These are phyloP conservation scores for Sphagnum tenellum DNA, from an alignment of 225 moss, liverwort and hornwort species.

Conservation along the genomic window DNA sequence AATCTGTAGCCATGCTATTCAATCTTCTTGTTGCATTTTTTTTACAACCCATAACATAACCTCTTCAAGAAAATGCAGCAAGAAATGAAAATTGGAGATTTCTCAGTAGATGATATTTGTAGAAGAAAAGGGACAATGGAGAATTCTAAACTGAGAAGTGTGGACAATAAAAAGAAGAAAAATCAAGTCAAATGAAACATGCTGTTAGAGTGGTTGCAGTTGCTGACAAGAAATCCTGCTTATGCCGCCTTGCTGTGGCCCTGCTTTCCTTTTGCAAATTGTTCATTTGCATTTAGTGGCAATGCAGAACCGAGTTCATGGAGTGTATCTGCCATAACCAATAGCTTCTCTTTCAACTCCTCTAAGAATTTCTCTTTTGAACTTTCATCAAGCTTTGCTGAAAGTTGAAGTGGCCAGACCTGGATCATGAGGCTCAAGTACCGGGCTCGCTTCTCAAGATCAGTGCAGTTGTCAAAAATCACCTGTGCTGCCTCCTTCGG, in stretches of 20 bases:
- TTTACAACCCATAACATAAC: no score
- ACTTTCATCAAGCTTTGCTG: constrained; percentile 34
- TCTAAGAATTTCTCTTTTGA: constrained; percentile 23
- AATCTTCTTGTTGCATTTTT: no score
- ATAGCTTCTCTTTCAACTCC: constrained; percentile 31
- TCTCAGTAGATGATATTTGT: no score
- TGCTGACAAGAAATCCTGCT: constrained; percentile 28
- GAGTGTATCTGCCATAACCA: constrained; percentile 23
- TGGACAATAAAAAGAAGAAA: no score
- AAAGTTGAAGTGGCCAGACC: constrained; percentile 44
- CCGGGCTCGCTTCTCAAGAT: constrained; percentile 24
- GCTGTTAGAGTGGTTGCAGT: constrained; percentile 1
- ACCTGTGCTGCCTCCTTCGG: constrained; percentile 30
- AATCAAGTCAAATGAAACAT: no score
- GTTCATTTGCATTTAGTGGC: constrained; percentile 32
- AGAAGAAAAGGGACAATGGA: no score
- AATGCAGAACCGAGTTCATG: constrained; percentile 32
- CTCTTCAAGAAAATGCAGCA: no score
- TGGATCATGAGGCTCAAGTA: constrained; percentile 47
- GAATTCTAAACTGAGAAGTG: no score
- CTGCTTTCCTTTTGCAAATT: constrained; percentile 39
- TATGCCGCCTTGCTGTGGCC: constrained; percentile 32
- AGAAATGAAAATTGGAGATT: no score
- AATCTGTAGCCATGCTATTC: no score
- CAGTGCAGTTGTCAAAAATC: constrained; percentile 27